These are phyloP conservation scores for Podospora sp. DNA, from an alignment of 495 filamentous ascomycete genomes.

Conservation along the genomic window DNA sequence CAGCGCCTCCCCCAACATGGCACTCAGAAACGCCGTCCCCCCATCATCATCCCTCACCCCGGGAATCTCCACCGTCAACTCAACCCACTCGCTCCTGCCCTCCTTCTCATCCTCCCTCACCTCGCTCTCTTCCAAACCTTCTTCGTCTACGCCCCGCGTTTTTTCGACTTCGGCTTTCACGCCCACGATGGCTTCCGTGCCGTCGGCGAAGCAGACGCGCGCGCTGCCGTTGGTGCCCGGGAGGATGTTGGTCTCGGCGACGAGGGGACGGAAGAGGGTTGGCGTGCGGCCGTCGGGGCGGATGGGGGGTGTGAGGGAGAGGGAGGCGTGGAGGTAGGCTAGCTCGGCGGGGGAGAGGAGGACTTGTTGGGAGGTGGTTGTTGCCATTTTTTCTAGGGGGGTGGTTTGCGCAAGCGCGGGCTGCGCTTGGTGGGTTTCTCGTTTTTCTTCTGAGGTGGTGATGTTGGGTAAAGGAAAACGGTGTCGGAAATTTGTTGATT, in stretches of 20 bases:
- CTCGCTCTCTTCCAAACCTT: constrained; percentile 30
- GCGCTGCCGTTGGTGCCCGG: constrained; percentile 90
- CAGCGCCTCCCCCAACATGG: constrained; percentile 87
- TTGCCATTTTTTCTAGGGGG: constrained; percentile 41
- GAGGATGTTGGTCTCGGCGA: constrained; percentile 86
- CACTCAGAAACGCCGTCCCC: constrained; percentile 78
- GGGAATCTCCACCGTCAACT: constrained; percentile 82
- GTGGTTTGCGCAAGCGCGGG: background rate
- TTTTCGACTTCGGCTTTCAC: constrained; percentile 92
- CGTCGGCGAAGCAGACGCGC: constrained; percentile 90
- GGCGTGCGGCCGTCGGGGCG: constrained; percentile 84
- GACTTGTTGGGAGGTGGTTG: constrained; percentile 45
- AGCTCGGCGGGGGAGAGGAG: constrained; percentile 94
- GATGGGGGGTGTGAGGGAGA: constrained; percentile 75
- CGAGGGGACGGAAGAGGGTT: constrained; percentile 85
- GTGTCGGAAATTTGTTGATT: background rate
- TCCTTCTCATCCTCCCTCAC: constrained; percentile 25
- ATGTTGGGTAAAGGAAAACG: background rate
- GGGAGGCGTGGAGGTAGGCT: constrained; percentile 90
- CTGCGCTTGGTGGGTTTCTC: background rate
- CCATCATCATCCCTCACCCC: constrained; percentile 90
- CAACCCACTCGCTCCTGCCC: constrained; percentile 69
- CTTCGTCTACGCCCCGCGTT: constrained; percentile 47
- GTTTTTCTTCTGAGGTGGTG: background rate
- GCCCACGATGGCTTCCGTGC: constrained; percentile 91